These are phyloP conservation scores for Trichoderma arundinaceum DNA, from an alignment of 2,329 filamentous ascomycete genomes.

Conservation along the genomic window DNA sequence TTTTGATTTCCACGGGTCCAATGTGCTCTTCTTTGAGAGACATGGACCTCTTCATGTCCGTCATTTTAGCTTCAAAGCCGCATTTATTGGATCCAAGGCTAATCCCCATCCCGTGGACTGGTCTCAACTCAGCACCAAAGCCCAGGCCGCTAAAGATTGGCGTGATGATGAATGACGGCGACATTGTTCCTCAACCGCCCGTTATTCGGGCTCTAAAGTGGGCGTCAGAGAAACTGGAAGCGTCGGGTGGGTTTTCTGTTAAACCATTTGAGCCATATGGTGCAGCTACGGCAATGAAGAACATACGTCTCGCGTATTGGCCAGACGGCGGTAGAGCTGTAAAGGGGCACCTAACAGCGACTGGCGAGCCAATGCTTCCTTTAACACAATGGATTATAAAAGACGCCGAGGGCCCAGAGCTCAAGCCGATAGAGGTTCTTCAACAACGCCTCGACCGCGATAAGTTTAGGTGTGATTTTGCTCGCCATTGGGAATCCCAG, in stretches of 20 bases:
- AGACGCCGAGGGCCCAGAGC: constrained; percentile 26
- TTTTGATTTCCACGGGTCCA: constrained; percentile 44
- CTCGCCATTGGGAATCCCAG: constrained; percentile 36
- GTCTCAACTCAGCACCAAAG: constrained; percentile 32
- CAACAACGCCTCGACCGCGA: constrained; percentile 13
- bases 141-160: constrained; percentile 46
- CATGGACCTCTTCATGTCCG: constrained; percentile 44
- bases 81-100: constrained; percentile 42
- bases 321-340: constrained; percentile 37
- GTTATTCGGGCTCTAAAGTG: constrained; percentile 45
- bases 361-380: constrained; percentile 40
- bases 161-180: constrained; percentile 48
- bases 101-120: constrained; percentile 44
- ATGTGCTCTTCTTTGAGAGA: constrained; percentile 44
- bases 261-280: constrained; percentile 33
- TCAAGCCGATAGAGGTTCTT: constrained; percentile 8
- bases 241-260: constrained; percentile 20
- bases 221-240: constrained; percentile 39
- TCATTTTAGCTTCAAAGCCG: constrained; percentile 37
- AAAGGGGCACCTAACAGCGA: constrained; percentile 32
- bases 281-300: constrained; percentile 32
- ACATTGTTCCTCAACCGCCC: constrained; percentile 48
- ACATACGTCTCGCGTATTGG: constrained; percentile 36
- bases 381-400: constrained; percentile 40
- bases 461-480: constrained; percentile 12